Percentiles rank a stretch among this genome's conserved stretches.
phyloP scores from a whole-genome alignment of 1,139 yeast genomes.

The Torulaspora pretoriensis region DNA sequence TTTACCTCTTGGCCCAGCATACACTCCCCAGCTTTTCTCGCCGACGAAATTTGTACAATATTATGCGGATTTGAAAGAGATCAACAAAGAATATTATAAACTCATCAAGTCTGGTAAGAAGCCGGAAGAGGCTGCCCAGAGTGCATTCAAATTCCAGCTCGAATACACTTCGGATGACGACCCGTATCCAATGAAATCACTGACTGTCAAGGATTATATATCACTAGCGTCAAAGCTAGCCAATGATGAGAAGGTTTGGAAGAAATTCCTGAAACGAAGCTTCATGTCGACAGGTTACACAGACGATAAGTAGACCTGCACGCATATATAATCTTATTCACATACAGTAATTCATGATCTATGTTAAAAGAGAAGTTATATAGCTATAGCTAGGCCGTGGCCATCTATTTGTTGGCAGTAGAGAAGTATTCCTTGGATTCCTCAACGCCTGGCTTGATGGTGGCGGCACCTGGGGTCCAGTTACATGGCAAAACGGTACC shows the following conservation, averaged over 20 bases:
- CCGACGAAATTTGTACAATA: constrained; percentile 72
- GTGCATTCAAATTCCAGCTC: constrained; percentile 53
- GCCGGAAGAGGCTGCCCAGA: constrained; percentile 32
- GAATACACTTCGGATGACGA: constrained; percentile 67
- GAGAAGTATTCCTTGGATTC: constrained; percentile 53
- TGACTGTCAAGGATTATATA: constrained; percentile 60
- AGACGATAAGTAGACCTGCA: constrained; percentile 30
- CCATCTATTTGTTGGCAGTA: constrained; percentile 27
- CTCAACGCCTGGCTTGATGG: constrained; percentile 83
- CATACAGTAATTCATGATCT: constrained; percentile 2
- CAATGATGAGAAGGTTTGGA: constrained; percentile 37
- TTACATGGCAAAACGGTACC: constrained; percentile 99
- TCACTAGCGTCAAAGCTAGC: constrained; percentile 53
- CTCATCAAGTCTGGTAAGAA: constrained; percentile 18
- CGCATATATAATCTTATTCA: not conserved
- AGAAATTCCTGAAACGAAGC: constrained; percentile 45
- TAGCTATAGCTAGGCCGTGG: not conserved
- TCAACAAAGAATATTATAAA: constrained; percentile 42
- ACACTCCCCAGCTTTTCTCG: constrained; percentile 61
- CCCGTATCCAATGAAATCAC: constrained; percentile 49
- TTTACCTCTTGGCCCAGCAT: constrained; percentile 68
- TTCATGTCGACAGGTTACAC: constrained; percentile 65
- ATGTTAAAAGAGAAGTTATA: constrained; percentile 1
- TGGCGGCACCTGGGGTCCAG: constrained; percentile 97
- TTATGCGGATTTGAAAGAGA: constrained; percentile 55